Evolutionary conservation across 1,284 basidiomycete genomes (phyloP).

Genomic region (Gymnopus androsaceus): DNA sequence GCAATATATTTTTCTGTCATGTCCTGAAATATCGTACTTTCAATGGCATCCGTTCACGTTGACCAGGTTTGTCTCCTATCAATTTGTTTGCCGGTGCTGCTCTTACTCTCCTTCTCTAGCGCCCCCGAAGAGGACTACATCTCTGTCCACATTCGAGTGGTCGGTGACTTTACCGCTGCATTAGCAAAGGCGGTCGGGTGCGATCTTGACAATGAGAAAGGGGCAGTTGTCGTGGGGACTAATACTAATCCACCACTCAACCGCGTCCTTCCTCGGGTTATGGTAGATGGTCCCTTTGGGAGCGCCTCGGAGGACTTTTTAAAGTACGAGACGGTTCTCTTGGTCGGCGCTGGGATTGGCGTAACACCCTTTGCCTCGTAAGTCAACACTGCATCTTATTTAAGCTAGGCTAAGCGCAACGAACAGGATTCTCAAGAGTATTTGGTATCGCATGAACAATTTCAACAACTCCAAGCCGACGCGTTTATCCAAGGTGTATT

Average conservation of each 20-base stretch:
- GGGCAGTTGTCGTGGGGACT: slow-evolving; percentile 61
- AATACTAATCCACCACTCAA: slow-evolving; percentile 62
- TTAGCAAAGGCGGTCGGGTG: slow-evolving; percentile 82
- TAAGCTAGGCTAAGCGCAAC: slow-evolving; percentile 4
- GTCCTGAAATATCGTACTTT: slow-evolving; percentile 88
- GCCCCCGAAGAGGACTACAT: slow-evolving; percentile 91
- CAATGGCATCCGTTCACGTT: slow-evolving; percentile 95
- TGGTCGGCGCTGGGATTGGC: slow-evolving; percentile 90
- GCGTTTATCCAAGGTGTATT: slow-evolving; percentile 80
- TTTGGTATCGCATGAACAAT: slow-evolving; percentile 93
- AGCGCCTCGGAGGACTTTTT: slow-evolving; percentile 84
- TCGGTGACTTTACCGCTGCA: slow-evolving; percentile 84
- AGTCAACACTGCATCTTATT: slow-evolving; percentile 31
- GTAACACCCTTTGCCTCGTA: slow-evolving; percentile 91
- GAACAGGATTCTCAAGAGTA: slow-evolving; percentile 80
- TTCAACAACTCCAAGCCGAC: slow-evolving; percentile 67
- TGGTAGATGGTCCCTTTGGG: slow-evolving; percentile 90
- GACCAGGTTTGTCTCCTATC: slow-evolving; percentile 56
- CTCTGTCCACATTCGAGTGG: slow-evolving; percentile 87
- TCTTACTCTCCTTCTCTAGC: slow-evolving; percentile 36
- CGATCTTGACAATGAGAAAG: slow-evolving; percentile 63
- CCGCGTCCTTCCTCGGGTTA: slow-evolving; percentile 79
- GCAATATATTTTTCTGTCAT: slow-evolving; percentile 86
- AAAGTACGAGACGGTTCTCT: slow-evolving; percentile 83
- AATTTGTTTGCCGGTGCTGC: background rate